These are phyloP conservation scores for Yarrowia sp. DNA, from an alignment of 805 yeast genomes.

Conservation along the genomic window DNA sequence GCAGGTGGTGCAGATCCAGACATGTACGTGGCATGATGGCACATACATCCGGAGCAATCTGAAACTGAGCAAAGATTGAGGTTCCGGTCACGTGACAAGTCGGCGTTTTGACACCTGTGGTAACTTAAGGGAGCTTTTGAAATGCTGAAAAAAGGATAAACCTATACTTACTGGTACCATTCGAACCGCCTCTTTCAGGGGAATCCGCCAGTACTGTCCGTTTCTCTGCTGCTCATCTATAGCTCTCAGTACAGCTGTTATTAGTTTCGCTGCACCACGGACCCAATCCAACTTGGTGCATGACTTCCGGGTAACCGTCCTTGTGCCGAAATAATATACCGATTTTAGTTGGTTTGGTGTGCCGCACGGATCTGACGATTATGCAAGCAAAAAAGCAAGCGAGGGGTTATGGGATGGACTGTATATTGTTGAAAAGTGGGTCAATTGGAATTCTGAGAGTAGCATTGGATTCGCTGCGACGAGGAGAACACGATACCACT, in stretches of 20 bases:
- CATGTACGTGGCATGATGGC: constrained; percentile 10
- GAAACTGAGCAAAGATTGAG: background rate
- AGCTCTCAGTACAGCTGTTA: background rate
- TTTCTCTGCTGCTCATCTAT: no score
- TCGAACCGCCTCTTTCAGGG: no score
- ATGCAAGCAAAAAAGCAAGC: background rate
- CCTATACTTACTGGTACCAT: no score
- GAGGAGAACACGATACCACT: background rate
- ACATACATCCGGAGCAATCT: background rate
- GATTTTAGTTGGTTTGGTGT: no score
- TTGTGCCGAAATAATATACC: background rate
- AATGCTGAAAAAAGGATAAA: no score
- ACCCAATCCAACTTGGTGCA: background rate
- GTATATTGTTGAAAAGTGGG: background rate
- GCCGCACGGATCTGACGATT: no score
- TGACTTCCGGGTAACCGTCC: background rate
- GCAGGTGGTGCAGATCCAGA: background rate
- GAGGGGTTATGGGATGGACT: background rate
- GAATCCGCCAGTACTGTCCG: no score
- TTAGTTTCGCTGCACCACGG: no score
- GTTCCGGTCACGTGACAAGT: background rate
- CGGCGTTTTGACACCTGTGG: no score
- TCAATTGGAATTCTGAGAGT: background rate
- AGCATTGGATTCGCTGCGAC: background rate
- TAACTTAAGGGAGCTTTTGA: background rate